A percentile compares a stretch with the other conserved stretches of the same genome.
These are phyloP conservation scores for Sungouiella blattae DNA, from an alignment of 805 yeast genomes.

Conservation along the genomic window DNA sequence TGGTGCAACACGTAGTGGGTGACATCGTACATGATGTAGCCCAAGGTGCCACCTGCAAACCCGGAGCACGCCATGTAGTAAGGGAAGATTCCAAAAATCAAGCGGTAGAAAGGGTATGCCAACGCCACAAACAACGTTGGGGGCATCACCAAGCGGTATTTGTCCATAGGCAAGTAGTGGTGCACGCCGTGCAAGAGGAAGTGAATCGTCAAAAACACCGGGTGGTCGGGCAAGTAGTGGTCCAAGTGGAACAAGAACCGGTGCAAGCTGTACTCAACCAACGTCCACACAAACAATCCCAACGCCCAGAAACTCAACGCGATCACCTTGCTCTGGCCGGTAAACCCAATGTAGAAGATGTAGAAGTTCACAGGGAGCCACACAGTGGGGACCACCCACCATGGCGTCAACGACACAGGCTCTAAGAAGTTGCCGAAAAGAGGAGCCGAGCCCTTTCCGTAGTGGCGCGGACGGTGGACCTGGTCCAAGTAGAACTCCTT, in stretches of 20 bases:
- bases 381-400: conserved; percentile 85
- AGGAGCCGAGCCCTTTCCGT: conserved; percentile 96
- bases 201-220: conserved; percentile 72
- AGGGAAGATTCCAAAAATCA: conserved; percentile 76
- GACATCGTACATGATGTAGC: conserved; percentile 87
- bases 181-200: conserved; percentile 94
- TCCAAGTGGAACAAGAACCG: conserved; percentile 94
- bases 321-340: conserved; percentile 40
- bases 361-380: conserved; percentile 84
- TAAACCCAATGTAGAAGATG: conserved; percentile 57
- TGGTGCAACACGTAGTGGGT: conserved; percentile 96
- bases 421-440: conserved; percentile 92
- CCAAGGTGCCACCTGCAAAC: conserved; percentile 93
- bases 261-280: conserved; percentile 83
- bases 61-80: conserved; percentile 84
- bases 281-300: conserved; percentile 92
- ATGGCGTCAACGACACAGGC: conserved; percentile 85
- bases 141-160: conserved; percentile 89
- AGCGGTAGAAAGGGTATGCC: conserved; percentile 74
- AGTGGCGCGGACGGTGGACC: conserved; percentile 97
- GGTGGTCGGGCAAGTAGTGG: conserved; percentile 76
- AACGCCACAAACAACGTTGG: conserved; percentile 77
- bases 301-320: conserved; percentile 60
- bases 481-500: conserved; percentile 93
- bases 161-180: conserved; percentile 97